Base-by-base conservation (phyloP, 495 filamentous ascomycete genomes). In the Penicillium bialowiezense region DNA sequence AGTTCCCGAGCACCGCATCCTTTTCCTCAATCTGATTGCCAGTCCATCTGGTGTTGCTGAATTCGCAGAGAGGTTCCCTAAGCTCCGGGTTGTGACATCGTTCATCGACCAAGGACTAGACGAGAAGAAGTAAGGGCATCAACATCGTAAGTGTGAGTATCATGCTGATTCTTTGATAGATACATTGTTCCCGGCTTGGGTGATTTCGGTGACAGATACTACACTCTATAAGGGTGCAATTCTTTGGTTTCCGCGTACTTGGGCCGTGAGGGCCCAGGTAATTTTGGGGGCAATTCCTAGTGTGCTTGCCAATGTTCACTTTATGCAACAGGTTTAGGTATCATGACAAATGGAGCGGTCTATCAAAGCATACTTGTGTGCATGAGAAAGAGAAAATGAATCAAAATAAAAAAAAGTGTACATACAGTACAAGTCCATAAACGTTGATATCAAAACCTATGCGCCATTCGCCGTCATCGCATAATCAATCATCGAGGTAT, bases 131-230 rank as follows among this genome's bases (percentile, higher is more conserved):
- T 97, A 76, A 60, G 82, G 70, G 31, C 38, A 36, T 12, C 6
- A 7, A 29, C 33, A 5, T 47, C 15, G 14, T 29, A 23, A 14
- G 20, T 40, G 19, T 44, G 24, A 15, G 18, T 37, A 40, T 51
- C 21, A 44, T 50, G 48, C 49, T 69, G 10, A 65, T 44, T 17
- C 32, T 10, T 20, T 55, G 28, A 46, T 62, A 98, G 93, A 57
- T 98, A 97, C 63, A 98, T 98, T 60, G 83, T 95, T 37, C 93
- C 93, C 19, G 93, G 93, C 4, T 78, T 98, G 13, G 93, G 93
- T 38, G 93, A 98, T 66, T 98, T 98, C 67, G 93, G 93, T 32
- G 93, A 98, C 63, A 78, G 93, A 58, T 98, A 91, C 64, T 98
- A 97, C 64, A 97, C 93, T 28, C 81, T 96, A 64, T 98, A 71